phyloP scores from a whole-genome alignment of 148 eudicot genomes.

The Camellia granthamiana region DNA sequence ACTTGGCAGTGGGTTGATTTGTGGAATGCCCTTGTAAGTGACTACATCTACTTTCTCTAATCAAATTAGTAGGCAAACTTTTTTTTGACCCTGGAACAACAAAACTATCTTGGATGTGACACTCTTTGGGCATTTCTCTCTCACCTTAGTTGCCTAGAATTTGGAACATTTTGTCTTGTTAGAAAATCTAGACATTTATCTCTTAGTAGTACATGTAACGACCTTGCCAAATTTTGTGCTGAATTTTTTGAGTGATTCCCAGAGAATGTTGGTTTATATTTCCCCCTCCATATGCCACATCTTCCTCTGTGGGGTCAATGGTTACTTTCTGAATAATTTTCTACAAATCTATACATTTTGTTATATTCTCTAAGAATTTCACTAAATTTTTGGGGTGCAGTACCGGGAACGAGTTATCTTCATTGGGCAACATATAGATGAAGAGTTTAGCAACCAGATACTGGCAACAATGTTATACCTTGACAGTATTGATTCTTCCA shows the following conservation, averaged over 20 bases:
- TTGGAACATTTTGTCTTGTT: background rate
- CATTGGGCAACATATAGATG: slow-evolving; percentile 68
- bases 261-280: background rate
- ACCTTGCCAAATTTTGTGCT: background rate
- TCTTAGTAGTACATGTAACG: background rate
- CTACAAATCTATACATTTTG: background rate
- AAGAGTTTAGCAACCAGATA: slow-evolving; percentile 74
- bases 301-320: background rate
- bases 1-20: slow-evolving; percentile 84
- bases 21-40: slow-evolving; percentile 87
- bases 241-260: too few relatives aligned
- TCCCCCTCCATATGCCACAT: background rate
- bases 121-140: too few relatives aligned
- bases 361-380: background rate
- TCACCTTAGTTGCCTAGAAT: background rate
- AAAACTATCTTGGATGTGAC: background rate
- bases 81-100: background rate
- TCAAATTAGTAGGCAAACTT: background rate
- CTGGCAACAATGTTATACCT: slow-evolving; percentile 85
- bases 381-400: slow-evolving; percentile 34
- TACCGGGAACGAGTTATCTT: slow-evolving; percentile 80
- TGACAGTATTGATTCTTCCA: slow-evolving; percentile 59
- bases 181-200: background rate
- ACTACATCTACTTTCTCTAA: background rate
- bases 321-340: too few relatives aligned